These are phyloP conservation scores for Pythium grandisporangium DNA, from an alignment of 352 stramenopile genomes.

Conservation along the genomic window DNA sequence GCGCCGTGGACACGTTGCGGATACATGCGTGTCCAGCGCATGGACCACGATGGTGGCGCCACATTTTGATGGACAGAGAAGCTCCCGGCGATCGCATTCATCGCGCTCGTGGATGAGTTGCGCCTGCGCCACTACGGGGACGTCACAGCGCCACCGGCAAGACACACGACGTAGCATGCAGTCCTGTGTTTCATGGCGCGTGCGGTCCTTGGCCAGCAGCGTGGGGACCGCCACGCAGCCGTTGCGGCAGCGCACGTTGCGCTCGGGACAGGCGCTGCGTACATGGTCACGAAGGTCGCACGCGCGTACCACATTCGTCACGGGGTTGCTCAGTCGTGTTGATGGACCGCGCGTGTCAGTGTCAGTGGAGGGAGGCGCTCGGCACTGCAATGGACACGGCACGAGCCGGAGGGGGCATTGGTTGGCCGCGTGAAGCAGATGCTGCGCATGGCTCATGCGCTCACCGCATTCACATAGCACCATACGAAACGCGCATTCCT, in stretches of 20 bases:
- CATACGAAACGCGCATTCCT: conserved; percentile 34
- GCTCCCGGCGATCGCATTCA: conserved; percentile 39
- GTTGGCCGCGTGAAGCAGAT: conserved; percentile 26
- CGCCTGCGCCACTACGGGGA: conserved; percentile 27
- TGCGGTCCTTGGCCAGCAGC: conserved; percentile 29
- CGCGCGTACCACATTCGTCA: conserved; percentile 12
- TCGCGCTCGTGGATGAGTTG: conserved; percentile 36
- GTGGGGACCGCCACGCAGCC: conserved; percentile 36
- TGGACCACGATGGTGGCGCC: conserved; percentile 20
- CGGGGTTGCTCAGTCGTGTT: too few species aligned
- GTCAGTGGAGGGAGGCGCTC: too few species aligned
- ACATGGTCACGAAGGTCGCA: conserved; percentile 39
- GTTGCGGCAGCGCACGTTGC: conserved; percentile 59
- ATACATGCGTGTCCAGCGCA: conserved; percentile 30
- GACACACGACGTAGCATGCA: conserved; percentile 40
- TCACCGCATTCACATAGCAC: conserved; percentile 50
- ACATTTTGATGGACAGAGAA: conserved; percentile 48
- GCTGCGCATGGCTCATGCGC: conserved; percentile 37
- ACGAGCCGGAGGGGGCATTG: conserved; percentile 40
- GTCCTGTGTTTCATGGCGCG: conserved; percentile 26
- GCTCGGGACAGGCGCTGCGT: conserved; percentile 27
- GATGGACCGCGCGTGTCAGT: background rate
- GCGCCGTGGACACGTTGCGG: conserved; percentile 18
- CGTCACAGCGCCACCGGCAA: conserved; percentile 52
- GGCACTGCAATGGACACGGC: conserved; percentile 37